Evolutionary conservation across 345 rosid genomes (phyloP).

Genomic region (Eutrema heterophyllum): DNA sequence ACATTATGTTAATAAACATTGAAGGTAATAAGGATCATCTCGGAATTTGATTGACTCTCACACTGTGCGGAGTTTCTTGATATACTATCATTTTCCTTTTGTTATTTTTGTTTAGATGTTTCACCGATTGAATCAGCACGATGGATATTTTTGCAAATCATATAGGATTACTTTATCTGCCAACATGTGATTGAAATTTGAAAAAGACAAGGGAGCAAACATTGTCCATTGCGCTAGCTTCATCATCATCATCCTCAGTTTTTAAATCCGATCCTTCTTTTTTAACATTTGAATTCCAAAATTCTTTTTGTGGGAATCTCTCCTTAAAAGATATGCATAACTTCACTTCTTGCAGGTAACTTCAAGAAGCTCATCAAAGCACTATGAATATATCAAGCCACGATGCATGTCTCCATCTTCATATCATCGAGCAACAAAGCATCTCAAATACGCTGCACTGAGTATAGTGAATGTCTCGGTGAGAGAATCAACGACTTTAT

Average conservation of each 20-base stretch:
- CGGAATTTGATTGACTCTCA: too few relatives aligned
- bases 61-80: too few relatives aligned
- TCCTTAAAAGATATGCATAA: not conserved
- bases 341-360: constrained; percentile 32
- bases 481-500: constrained; percentile 49
- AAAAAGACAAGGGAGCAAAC: constrained; percentile 62
- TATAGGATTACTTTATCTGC: too few relatives aligned
- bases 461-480: constrained; percentile 46
- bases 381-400: constrained; percentile 32
- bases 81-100: too few relatives aligned
- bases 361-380: constrained; percentile 45
- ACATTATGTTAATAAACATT: too few relatives aligned
- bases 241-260: constrained; percentile 45
- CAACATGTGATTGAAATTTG: too few relatives aligned
- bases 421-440: constrained; percentile 70
- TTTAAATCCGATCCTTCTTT: constrained; percentile 12
- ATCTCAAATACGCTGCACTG: constrained; percentile 51
- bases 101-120: too few relatives aligned
- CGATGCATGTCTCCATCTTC: constrained; percentile 42
- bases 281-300: not conserved
- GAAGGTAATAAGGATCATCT: too few relatives aligned
- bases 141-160: too few relatives aligned
- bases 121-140: too few relatives aligned
- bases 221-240: constrained; percentile 50
- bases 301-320: not conserved